phyloP scores from a whole-genome alignment of 139 green algal species.

The Tetradesmus obliquus region DNA sequence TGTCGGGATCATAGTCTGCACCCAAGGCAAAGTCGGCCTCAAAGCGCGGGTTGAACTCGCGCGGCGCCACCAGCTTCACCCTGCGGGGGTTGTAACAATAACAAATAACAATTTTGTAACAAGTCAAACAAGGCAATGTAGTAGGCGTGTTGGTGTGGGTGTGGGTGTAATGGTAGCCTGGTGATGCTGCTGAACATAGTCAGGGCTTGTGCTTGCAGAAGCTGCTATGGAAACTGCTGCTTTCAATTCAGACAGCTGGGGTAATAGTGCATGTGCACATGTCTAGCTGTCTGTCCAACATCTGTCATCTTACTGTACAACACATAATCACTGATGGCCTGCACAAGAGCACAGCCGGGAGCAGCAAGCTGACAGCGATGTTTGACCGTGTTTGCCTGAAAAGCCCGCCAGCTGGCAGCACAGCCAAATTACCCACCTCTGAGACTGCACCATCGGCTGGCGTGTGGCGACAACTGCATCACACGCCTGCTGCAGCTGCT shows the following conservation, averaged over 20 bases:
- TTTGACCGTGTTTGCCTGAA: neutral
- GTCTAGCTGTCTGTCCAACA: too few relatives aligned
- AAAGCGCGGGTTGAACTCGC: constrained; percentile 90
- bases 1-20: constrained; percentile 88
- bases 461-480: constrained; percentile 41
- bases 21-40: constrained; percentile 80
- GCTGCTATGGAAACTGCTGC: too few relatives aligned
- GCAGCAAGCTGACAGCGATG: neutral
- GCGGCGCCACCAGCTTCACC: constrained; percentile 32
- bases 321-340: too few relatives aligned
- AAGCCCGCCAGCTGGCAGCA: neutral
- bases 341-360: neutral
- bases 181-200: too few relatives aligned
- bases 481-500: constrained; percentile 4
- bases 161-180: too few relatives aligned
- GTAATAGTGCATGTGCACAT: too few relatives aligned
- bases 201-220: too few relatives aligned
- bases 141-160: too few relatives aligned
- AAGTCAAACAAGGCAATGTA: too few relatives aligned
- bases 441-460: constrained; percentile 56
- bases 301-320: too few relatives aligned
- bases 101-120: neutral
- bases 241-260: too few relatives aligned
- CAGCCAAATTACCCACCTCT: constrained; percentile 1
- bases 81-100: neutral